Conservation (phyloP, 1,284 basidiomycete genomes). For the Tetrapyrgos nigripes region DNA sequence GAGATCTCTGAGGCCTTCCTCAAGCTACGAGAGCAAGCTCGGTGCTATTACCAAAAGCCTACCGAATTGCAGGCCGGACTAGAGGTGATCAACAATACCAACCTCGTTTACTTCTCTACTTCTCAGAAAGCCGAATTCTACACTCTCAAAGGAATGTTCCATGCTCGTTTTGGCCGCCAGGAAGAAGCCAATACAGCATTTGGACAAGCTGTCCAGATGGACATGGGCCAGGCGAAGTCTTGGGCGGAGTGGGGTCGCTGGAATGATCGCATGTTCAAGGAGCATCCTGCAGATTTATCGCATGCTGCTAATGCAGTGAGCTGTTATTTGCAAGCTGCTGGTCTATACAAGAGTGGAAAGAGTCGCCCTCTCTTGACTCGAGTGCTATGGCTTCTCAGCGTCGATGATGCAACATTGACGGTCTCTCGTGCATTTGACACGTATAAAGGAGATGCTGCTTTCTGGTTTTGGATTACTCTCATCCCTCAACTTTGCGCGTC, state of each 20-base stretch:
- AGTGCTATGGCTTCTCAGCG: conserved; percentile 95
- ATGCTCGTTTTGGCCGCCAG: conserved; percentile 85
- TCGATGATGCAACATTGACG: conserved; percentile 82
- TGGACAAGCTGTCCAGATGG: conserved; percentile 94
- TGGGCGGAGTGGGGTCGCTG: conserved; percentile 99
- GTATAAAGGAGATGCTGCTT: conserved; percentile 96
- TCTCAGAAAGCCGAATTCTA: conserved; percentile 98
- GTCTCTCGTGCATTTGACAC: conserved; percentile 94
- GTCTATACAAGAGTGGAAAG: conserved; percentile 95
- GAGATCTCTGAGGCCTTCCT: conserved; percentile 99
- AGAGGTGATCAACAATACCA: conserved; percentile 99
- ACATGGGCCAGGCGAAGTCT: conserved; percentile 94
- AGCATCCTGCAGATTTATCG: conserved; percentile 74
- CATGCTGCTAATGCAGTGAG: conserved; percentile 93
- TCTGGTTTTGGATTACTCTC: conserved; percentile 99
- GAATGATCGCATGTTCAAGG: conserved; percentile 94
- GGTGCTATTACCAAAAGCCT: conserved; percentile 97
- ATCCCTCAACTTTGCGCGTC: conserved; percentile 96
- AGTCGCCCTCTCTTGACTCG: conserved; percentile 91
- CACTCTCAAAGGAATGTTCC: conserved; percentile 99
- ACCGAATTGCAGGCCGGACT: conserved; percentile 93
- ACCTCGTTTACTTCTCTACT: conserved; percentile 96
- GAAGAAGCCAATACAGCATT: conserved; percentile 96
- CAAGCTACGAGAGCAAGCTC: conserved; percentile 98
- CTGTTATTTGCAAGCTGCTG: conserved; percentile 98